phyloP scores from a whole-genome alignment of 73 alveolate species.

The Paramecium tetraurelia region DNA sequence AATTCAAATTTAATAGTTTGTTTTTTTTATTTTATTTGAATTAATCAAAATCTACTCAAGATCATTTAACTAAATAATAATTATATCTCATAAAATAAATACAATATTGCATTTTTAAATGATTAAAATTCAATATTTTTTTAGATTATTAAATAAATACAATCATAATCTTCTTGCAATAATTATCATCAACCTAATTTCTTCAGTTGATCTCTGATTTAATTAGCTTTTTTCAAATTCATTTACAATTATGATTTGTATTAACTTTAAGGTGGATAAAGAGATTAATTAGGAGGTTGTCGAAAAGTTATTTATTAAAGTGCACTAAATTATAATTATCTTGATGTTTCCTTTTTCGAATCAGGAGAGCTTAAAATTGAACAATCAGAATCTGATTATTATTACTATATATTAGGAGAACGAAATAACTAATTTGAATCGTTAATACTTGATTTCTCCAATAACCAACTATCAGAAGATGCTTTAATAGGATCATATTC shows the following conservation, averaged over 20 bases:
- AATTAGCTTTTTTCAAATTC: background rate
- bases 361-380: background rate
- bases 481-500: background rate
- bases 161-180: background rate
- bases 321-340: background rate
- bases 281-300: background rate
- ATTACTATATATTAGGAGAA: background rate
- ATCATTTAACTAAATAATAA: no score
- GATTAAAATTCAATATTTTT: background rate
- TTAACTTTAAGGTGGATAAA: background rate
- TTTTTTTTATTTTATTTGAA: background rate
- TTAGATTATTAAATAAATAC: background rate
- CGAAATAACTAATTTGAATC: background rate
- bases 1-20: background rate
- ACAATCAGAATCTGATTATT: background rate
- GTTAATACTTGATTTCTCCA: background rate
- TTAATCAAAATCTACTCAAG: no score
- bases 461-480: slow-evolving; percentile 26
- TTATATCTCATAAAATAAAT: no score
- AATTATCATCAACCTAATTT: slow-evolving; percentile 15
- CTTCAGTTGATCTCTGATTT: background rate
- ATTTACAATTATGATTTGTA: background rate
- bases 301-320: background rate
- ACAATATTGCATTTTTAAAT: no score
- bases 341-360: background rate